Evolutionary conservation across 495 filamentous ascomycete species (phyloP).

Genomic region (Xylaria longipes): DNA sequence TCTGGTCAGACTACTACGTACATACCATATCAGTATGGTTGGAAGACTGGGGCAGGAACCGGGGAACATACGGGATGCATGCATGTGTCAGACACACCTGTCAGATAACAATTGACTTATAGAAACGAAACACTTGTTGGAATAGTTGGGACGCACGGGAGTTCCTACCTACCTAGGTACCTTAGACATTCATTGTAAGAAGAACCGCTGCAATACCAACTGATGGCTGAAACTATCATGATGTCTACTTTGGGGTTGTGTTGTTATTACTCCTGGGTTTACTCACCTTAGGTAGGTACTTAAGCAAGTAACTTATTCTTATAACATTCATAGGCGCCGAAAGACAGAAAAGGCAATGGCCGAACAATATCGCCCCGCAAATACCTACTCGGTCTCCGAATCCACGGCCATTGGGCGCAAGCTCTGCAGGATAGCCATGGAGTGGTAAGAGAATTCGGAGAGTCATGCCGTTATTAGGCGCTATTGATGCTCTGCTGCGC

Average conservation of each 20-base stretch:
- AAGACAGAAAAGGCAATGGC: background rate
- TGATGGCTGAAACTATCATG: background rate
- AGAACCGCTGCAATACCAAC: background rate
- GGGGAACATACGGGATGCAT: background rate
- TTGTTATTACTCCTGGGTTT: no score
- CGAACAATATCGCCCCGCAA: background rate
- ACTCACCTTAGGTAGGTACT: no score
- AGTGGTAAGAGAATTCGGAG: background rate
- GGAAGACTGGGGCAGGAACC: background rate
- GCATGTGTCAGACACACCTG: background rate
- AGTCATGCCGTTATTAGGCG: background rate
- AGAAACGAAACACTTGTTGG: background rate
- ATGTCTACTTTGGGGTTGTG: background rate
- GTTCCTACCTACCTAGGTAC: background rate
- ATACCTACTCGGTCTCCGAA: slow-evolving; percentile 14
- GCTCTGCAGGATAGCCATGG: background rate
- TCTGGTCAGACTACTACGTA: background rate
- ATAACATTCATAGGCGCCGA: background rate
- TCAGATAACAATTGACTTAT: background rate
- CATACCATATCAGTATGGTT: background rate
- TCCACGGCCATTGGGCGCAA: background rate
- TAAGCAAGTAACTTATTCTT: background rate
- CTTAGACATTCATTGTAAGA: background rate
- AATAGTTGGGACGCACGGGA: background rate
- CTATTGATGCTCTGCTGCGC: background rate